Base-by-base conservation (phyloP, 2,329 filamentous ascomycete species). In the Ceratocystis diversiconidia region DNA sequence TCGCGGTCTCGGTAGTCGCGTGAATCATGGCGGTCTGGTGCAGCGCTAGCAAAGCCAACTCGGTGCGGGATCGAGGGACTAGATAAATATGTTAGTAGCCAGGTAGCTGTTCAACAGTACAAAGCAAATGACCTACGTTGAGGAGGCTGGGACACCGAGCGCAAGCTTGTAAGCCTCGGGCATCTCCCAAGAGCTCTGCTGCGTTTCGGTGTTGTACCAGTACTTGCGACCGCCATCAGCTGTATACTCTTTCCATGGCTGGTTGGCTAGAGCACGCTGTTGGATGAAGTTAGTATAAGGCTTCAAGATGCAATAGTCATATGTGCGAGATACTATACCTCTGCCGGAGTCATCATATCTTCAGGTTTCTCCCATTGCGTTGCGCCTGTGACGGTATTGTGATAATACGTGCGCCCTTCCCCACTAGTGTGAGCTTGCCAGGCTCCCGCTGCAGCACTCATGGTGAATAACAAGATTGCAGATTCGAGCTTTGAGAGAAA, bases 291-390 rank as follows among this genome's bases (percentile, higher is more conserved):
- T 63, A 63, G 61, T 30, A n/a, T 3, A 30, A 19, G 32, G 28
- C 7, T 15, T 43, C 25, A 12, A 4, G 17, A 19, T 59, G 43
- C 8, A 30, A 60, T 65, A 64, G 57, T 41, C 12, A 10, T 8
- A n/a, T 5, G 5, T 46, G 8, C 19, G 17, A 41, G 8, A 25
- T 5, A 48, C 70, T 76, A 69, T 76, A 92, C 90, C 84, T 96
- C 91, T 63, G 86, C 84, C 5, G 85, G 82, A 25, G 83, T 87
- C 88, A 95, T 92, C 76, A 95, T 79, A 59, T 95, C 94, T 72
- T 88, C 83, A 3, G 94, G 95, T 77, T 96, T 97, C 50, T 85
- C 87, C 94, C 94, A 99, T 82, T 92, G 88, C 41, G 94, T 97
- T 69, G 82, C 84, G 73, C 95, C 95, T 17, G 91, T 96, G 68